phyloP scores from a whole-genome alignment of 176 grass and related monocot genomes.

The Poa pratensis region DNA sequence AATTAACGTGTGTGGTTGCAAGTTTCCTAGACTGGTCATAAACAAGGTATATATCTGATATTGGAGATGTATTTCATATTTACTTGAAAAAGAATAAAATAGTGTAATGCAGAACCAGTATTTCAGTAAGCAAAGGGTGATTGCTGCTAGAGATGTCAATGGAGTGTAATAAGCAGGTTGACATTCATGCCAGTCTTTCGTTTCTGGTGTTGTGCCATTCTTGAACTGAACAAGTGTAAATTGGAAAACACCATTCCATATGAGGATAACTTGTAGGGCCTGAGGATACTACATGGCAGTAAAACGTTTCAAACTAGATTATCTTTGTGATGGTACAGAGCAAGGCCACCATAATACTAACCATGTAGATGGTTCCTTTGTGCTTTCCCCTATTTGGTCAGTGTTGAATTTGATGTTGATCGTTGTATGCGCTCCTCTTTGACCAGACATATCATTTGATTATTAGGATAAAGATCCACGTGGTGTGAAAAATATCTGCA shows the following conservation, averaged over 20 bases:
- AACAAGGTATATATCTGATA: neutral
- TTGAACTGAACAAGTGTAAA: neutral
- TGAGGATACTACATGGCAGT: neutral
- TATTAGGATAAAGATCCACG: constrained; percentile 18
- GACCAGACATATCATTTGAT: neutral
- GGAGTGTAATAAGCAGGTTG: no score
- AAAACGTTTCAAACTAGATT: neutral
- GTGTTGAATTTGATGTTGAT: neutral
- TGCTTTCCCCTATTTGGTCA: neutral
- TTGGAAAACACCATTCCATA: neutral
- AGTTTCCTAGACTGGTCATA: constrained; percentile 9
- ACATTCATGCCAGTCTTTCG: neutral
- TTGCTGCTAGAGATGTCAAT: no score
- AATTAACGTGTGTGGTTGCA: constrained; percentile 7
- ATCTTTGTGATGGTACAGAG: neutral
- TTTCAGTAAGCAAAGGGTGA: no score
- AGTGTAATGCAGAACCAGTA: neutral
- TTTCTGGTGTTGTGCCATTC: neutral
- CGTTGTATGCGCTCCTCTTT: neutral
- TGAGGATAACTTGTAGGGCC: no score
- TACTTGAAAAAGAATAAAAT: constrained; percentile 8
- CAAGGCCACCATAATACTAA: neutral
- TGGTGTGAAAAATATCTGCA: neutral
- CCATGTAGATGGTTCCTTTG: neutral
- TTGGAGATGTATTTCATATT: neutral